Evolutionary conservation across 805 yeast species (phyloP), one percentile per base, ranked within the genome.

Genomic region (Metschnikowia chrysomelidarum): DNA sequence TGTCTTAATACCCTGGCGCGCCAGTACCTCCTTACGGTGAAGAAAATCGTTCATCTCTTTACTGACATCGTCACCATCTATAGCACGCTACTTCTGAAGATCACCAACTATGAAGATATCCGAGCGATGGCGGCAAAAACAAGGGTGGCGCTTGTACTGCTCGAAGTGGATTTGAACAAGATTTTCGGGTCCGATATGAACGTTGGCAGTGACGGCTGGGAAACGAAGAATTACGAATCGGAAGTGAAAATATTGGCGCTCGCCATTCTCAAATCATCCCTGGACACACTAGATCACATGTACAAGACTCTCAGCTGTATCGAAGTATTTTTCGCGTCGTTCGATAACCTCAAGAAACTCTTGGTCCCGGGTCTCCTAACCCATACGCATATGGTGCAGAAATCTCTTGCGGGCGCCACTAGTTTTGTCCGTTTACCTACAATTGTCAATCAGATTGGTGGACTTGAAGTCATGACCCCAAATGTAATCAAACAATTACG

Each of bases 41-140:
- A 63, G 44, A 52, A 55, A 27, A 49, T 62, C n/a, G 46, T 64
- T 6, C 69, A 64, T 43, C 48, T 66, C 17, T 64, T 52, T 41
- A 46, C 53, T 17, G 73, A 67, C 46, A 51, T 64, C 22, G 46
- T 66, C 19, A 63, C 64, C 36, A 66, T 67, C 23, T 67, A 66
- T 46, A 49, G 64, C 32, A 62, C 71, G 11, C 49, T 67, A 26
- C 49, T 67, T 18, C 45, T 51, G 27, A 67, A 67, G 40, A 57
- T 67, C 18, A 64, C 68, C 16, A 51, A 64, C 38, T 66, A 64
- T 38, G 71, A 64, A 27, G 73, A 67, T 47, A 47, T 67, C 33
- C 62, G 69, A 2, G 13, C 34, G n/a, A 53, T 64, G 59, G 49
- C 68, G 2, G 33, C 41, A 30, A 39, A 40, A 19, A 48, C 60